Percentiles rank a stretch among this genome's conserved stretches.
Evolutionary conservation across 306 rosid species (phyloP).

Genomic region (Cucumis hystrix): DNA sequence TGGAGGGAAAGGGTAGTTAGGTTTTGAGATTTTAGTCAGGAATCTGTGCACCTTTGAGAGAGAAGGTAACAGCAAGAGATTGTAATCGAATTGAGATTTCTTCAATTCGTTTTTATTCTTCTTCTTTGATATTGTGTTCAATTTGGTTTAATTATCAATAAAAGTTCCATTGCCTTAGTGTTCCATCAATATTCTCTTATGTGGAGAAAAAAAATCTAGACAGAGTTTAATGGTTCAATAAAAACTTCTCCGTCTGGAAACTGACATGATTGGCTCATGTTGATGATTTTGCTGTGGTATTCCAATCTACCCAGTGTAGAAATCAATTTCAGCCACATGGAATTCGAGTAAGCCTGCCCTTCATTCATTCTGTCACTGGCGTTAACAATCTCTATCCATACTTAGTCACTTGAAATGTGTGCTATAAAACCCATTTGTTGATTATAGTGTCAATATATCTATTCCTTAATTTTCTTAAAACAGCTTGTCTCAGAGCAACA

Average conservation of each 20-base stretch:
- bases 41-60: too few species aligned
- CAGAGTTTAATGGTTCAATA: not conserved
- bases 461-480: not conserved
- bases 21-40: too few species aligned
- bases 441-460: not conserved
- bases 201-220: not conserved
- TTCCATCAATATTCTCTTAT: not conserved
- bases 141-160: too few species aligned
- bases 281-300: not conserved
- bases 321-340: not conserved
- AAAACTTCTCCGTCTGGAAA: not conserved
- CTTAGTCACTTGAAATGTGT: not conserved
- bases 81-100: too few species aligned
- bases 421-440: not conserved
- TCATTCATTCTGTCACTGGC: slow-evolving; percentile 2
- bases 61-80: too few species aligned
- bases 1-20: too few species aligned
- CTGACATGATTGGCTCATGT: not conserved
- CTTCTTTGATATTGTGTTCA: too few species aligned
- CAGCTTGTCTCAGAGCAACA: not conserved
- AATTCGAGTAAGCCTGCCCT: not conserved
- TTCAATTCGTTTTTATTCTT: too few species aligned
- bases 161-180: too few species aligned
- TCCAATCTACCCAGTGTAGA: not conserved
- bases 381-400: not conserved